Percentiles rank a stretch among this genome's conserved stretches.
Evolutionary conservation across 306 rosid genomes (phyloP).

Genomic region (Dryas alaskensis): DNA sequence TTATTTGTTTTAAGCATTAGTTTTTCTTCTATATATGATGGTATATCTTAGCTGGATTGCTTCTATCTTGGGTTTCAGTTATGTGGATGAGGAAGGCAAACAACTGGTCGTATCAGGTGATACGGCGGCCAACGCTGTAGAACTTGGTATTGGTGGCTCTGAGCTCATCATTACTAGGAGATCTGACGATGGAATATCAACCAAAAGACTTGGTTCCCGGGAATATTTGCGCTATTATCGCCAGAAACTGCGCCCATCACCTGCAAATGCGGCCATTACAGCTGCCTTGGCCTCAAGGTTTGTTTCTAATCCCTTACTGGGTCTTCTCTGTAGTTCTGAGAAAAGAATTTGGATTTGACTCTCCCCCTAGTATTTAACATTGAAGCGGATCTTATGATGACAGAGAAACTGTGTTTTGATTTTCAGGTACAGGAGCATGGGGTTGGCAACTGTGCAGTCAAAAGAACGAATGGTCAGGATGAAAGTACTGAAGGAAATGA

Average conservation of each 20-base stretch:
- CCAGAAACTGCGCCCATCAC: constrained; percentile 84
- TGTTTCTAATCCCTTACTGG: constrained; percentile 9
- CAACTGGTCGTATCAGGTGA: constrained; percentile 69
- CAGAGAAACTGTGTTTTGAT: not conserved
- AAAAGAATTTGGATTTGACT: not conserved
- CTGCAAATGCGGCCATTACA: constrained; percentile 47
- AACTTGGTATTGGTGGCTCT: constrained; percentile 71
- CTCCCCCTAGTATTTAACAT: not conserved
- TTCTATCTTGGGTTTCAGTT: constrained; percentile 43
- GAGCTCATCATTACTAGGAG: constrained; percentile 71
- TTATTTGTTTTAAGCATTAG: not conserved
- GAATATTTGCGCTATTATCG: constrained; percentile 94
- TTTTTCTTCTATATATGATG: not conserved
- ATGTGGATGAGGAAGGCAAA: constrained; percentile 70
- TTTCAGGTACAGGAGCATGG: constrained; percentile 93
- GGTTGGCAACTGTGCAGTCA: constrained; percentile 79
- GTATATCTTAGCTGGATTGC: constrained; percentile 11
- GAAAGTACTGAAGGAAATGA: constrained; percentile 90
- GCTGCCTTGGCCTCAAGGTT: constrained; percentile 91
- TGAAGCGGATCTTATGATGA: constrained; percentile 2
- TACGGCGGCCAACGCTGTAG: constrained; percentile 37
- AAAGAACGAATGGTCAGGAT: constrained; percentile 70
- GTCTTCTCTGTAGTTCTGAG: not conserved
- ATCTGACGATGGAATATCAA: constrained; percentile 44
- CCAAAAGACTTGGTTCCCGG: constrained; percentile 81